These are phyloP conservation scores for Solanum etuberosum DNA, from an alignment of 257 asterid species.

Conservation along the genomic window DNA sequence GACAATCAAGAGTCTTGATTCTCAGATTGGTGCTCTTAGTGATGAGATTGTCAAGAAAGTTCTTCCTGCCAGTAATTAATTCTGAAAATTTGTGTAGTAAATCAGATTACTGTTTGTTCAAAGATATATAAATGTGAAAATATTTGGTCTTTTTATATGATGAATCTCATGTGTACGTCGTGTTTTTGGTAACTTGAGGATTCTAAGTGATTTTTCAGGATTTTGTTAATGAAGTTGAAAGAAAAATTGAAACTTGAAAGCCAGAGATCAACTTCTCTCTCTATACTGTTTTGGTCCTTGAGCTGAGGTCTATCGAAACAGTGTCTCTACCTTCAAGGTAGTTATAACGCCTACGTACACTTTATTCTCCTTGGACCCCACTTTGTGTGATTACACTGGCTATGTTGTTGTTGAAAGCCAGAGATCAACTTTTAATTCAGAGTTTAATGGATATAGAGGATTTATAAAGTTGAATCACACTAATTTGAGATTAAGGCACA, in stretches of 20 bases:
- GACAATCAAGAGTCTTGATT: conserved; percentile 60
- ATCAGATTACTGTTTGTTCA: neutral
- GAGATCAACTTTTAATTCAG: too few species aligned
- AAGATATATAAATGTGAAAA: neutral
- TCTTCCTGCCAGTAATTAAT: conserved; percentile 43
- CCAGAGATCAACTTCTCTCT: neutral
- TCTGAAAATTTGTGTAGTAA: neutral
- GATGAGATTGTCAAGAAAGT: conserved; percentile 89
- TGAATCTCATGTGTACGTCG: neutral
- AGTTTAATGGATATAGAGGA: too few species aligned
- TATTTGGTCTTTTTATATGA: neutral
- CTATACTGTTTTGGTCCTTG: too few species aligned
- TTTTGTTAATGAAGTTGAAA: neutral
- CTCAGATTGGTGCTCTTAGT: conserved; percentile 74
- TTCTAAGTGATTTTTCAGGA: neutral
- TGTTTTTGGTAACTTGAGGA: neutral
- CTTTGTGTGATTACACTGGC: too few species aligned
- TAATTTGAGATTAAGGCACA: too few species aligned
- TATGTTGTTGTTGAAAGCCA: too few species aligned
- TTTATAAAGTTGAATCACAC: too few species aligned
- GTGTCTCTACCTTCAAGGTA: too few species aligned
- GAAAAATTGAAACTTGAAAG: neutral
- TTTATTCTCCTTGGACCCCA: too few species aligned
- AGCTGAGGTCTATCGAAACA: too few species aligned
- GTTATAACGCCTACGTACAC: too few species aligned